These are phyloP conservation scores for Tricharina praecox DNA, from an alignment of 495 filamentous ascomycete genomes.

Conservation along the genomic window DNA sequence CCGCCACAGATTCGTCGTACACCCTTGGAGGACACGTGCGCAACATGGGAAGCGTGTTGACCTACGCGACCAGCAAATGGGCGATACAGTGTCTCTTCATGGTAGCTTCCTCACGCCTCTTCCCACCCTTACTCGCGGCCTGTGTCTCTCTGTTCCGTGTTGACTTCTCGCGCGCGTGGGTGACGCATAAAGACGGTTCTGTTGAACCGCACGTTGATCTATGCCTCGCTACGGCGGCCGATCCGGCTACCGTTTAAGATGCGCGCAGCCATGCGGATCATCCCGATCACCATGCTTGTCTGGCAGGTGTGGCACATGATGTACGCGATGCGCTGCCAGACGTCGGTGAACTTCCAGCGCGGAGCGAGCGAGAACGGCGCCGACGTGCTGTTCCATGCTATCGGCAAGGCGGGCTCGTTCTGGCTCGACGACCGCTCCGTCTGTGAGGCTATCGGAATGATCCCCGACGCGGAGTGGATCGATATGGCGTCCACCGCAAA, in stretches of 20 bases:
- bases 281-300: constrained; percentile 59
- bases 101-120: constrained; percentile 30
- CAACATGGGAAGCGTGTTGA: constrained; percentile 73
- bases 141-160: neutral
- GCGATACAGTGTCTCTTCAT: constrained; percentile 70
- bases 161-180: no score
- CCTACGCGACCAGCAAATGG: constrained; percentile 87
- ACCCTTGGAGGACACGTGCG: constrained; percentile 8
- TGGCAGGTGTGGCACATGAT: constrained; percentile 51
- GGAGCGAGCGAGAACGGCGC: neutral
- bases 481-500: constrained; percentile 32
- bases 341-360: constrained; percentile 26
- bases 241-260: constrained; percentile 53
- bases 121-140: no score
- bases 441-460: constrained; percentile 21
- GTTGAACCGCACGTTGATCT: constrained; percentile 82
- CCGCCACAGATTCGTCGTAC: neutral
- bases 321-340: constrained; percentile 83
- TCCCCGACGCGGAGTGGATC: constrained; percentile 17
- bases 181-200: constrained; percentile 59
- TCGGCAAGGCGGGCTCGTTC: constrained; percentile 16
- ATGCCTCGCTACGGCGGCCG: constrained; percentile 68
- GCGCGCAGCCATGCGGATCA: constrained; percentile 53
- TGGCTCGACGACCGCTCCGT: constrained; percentile 19
- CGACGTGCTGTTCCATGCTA: constrained; percentile 18